A percentile compares a stretch with the other conserved stretches of the same genome.
phyloP scores from a whole-genome alignment of 306 rosid genomes.

The Astragalus glycyphyllos region DNA sequence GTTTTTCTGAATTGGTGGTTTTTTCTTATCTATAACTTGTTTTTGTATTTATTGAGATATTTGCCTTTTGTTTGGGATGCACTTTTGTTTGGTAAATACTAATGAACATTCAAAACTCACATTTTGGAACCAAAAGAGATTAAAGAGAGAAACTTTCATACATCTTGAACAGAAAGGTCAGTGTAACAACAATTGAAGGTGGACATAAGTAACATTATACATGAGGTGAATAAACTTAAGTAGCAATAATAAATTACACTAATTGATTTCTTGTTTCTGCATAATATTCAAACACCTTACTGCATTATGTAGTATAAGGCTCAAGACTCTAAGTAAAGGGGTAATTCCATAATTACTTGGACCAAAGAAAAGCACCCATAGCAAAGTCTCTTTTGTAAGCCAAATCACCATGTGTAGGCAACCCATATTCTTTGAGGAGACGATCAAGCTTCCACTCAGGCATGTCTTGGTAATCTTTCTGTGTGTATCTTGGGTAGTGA shows the following conservation, averaged over 20 bases:
- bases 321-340: slow-evolving; percentile 19
- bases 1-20: too few species aligned
- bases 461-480: slow-evolving; percentile 74
- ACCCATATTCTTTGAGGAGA: slow-evolving; percentile 78
- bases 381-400: slow-evolving; percentile 74
- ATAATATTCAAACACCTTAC: slow-evolving; percentile 11
- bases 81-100: too few species aligned
- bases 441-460: slow-evolving; percentile 79
- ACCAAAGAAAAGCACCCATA: slow-evolving; percentile 87
- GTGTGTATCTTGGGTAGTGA: slow-evolving; percentile 77
- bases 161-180: too few species aligned
- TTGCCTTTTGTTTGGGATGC: too few species aligned
- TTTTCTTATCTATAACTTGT: too few species aligned
- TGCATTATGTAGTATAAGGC: background rate
- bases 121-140: too few species aligned
- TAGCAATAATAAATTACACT: background rate
- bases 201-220: background rate
- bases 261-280: background rate
- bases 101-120: too few species aligned
- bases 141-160: too few species aligned
- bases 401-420: slow-evolving; percentile 67
- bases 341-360: slow-evolving; percentile 21
- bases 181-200: too few species aligned
- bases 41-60: too few species aligned
- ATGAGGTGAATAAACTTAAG: background rate